These are phyloP conservation scores for Naematelia encephala DNA, from an alignment of 768 basidiomycete species.

Conservation along the genomic window DNA sequence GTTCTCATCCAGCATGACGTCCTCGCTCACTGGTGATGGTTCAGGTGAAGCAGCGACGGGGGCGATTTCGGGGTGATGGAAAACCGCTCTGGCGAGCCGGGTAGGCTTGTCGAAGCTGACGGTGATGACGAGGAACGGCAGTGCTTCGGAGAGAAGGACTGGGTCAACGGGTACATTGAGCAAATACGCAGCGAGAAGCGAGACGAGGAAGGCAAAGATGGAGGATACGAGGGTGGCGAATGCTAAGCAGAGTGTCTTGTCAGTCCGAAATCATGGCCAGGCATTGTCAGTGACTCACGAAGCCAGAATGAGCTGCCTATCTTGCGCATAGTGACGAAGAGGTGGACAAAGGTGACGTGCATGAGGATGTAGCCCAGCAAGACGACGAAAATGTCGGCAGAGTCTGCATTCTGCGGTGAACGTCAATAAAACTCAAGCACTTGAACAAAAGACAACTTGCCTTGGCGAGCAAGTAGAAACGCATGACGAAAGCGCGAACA, in stretches of 20 bases:
- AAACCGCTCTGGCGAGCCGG: conserved; percentile 81
- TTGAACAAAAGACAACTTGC: conserved; percentile 49
- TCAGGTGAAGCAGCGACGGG: conserved; percentile 47
- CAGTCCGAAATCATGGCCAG: not conserved
- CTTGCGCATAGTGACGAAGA: conserved; percentile 80
- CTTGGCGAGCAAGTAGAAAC: conserved; percentile 85
- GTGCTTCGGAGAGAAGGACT: conserved; percentile 85
- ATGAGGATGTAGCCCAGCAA: conserved; percentile 90
- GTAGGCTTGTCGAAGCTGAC: conserved; percentile 98
- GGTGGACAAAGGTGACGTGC: conserved; percentile 89
- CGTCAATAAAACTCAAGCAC: conserved; percentile 7
- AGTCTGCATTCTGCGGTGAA: conserved; percentile 73
- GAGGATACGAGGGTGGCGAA: conserved; percentile 76
- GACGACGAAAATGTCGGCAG: conserved; percentile 90
- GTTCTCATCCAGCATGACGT: not conserved
- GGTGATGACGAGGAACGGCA: conserved; percentile 96
- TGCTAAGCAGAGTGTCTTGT: conserved; percentile 37
- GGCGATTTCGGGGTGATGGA: conserved; percentile 65
- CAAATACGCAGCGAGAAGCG: conserved; percentile 70
- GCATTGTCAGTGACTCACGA: conserved; percentile 36
- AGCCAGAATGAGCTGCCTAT: conserved; percentile 76
- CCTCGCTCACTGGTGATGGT: conserved; percentile 25
- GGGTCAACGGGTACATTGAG: conserved; percentile 87
- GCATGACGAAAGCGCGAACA: conserved; percentile 64
- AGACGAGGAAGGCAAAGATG: conserved; percentile 76